Evolutionary conservation across 1,284 basidiomycete species (phyloP).

Genomic region (Apiotrichum laibachii): DNA sequence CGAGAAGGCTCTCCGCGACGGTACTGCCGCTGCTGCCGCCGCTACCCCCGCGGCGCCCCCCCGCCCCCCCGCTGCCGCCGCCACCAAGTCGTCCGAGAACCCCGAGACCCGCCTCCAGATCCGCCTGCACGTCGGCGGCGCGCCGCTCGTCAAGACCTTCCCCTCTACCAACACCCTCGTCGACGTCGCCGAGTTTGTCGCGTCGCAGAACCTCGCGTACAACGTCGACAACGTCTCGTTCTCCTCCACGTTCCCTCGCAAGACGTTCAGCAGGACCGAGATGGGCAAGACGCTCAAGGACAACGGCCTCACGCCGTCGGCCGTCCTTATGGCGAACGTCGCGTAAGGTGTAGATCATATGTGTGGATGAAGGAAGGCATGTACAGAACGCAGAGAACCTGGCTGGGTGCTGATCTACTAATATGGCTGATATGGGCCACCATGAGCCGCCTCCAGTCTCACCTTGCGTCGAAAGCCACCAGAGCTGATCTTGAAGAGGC

Average conservation of each 20-base stretch:
- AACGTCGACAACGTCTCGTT: conserved; percentile 73
- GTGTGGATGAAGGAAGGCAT: not conserved
- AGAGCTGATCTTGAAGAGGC: too few species aligned
- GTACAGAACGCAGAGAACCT: too few species aligned
- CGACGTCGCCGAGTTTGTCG: conserved; percentile 82
- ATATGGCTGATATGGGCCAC: too few species aligned
- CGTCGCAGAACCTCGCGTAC: conserved; percentile 65
- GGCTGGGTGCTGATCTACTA: too few species aligned
- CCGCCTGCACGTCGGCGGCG: conserved; percentile 71
- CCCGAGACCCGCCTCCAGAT: conserved; percentile 79
- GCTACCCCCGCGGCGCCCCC: conserved; percentile 49
- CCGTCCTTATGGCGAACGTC: conserved; percentile 43
- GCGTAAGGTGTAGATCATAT: not conserved
- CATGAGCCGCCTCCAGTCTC: too few species aligned
- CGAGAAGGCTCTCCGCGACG: conserved; percentile 84
- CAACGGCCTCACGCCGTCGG: conserved; percentile 51
- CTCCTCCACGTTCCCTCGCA: conserved; percentile 74
- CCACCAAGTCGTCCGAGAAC: conserved; percentile 66
- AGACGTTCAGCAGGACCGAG: conserved; percentile 44
- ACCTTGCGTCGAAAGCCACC: too few species aligned
- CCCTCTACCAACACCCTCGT: conserved; percentile 71
- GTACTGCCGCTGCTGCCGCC: conserved; percentile 51
- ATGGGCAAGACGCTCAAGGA: conserved; percentile 48
- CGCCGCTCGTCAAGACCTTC: conserved; percentile 74
- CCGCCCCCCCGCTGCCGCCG: conserved; percentile 31